Percentiles rank a stretch among this genome's conserved stretches.
Evolutionary conservation across 2,329 filamentous ascomycete species (phyloP).

Genomic region (Thermoascus crustaceus): DNA sequence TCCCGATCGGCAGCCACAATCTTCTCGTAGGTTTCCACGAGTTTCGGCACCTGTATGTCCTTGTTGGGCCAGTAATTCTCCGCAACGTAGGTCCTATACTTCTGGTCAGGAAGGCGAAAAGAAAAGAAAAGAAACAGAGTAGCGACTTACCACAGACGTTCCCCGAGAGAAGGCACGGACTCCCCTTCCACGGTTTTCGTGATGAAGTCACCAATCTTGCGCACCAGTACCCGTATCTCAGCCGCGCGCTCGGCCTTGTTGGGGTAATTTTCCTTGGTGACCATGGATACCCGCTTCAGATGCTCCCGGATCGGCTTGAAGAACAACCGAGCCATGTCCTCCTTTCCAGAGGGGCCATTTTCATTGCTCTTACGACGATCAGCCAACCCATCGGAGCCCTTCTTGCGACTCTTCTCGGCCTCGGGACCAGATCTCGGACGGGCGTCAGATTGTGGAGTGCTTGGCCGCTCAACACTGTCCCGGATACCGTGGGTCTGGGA

Average conservation of each 20-base stretch:
- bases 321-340: constrained; percentile 36
- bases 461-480: constrained; percentile 35
- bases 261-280: constrained; percentile 39
- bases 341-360: constrained; percentile 24
- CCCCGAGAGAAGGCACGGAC: constrained; percentile 33
- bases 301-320: constrained; percentile 41
- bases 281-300: constrained; percentile 35
- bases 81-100: constrained; percentile 36
- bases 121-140: not conserved
- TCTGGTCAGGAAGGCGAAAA: constrained; percentile 15
- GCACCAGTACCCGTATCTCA: constrained; percentile 36
- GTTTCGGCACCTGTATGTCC: constrained; percentile 28
- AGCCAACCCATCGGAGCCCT: constrained; percentile 24
- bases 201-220: constrained; percentile 41
- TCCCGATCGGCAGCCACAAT: constrained; percentile 21
- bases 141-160: constrained; percentile 36
- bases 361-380: constrained; percentile 32
- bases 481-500: constrained; percentile 33
- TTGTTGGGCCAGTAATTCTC: constrained; percentile 41
- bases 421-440: constrained; percentile 30
- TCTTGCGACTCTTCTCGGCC: constrained; percentile 24
- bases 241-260: constrained; percentile 36
- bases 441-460: constrained; percentile 33
- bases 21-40: constrained; percentile 32
- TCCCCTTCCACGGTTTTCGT: constrained; percentile 29